Base-by-base conservation (phyloP, 805 yeast species). In the Ogataea zsoltii region DNA sequence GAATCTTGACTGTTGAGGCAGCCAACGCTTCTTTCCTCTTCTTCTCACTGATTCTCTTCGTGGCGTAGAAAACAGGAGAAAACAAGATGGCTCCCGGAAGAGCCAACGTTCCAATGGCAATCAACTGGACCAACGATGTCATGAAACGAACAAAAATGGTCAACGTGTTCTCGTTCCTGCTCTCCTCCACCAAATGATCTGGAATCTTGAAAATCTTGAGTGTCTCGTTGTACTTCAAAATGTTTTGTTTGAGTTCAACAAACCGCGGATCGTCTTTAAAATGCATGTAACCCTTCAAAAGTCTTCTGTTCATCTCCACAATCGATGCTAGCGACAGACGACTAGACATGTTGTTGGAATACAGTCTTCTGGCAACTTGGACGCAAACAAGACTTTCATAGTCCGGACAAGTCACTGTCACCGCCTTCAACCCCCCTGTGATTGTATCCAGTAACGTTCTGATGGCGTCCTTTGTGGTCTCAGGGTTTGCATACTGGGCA, bases 301-400 rank as follows among this genome's bases (percentile, higher is more conserved):
- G 75, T 54, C 97, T 72, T 62, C 99, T 77, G 60, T 91, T 92
- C 82, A 90, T 85, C 62, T 94, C 98, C 16, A 94, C 88, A 36
- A 88, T 81, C 54, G 91, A 74, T 2, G 95, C 86, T 44, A 91
- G 71, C 0, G 97, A 95, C 47, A 92, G 67, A 45, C 79, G 73
- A 30, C 82, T 78, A 14, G 84, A 80, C 41, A 85, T 73, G 54
- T 88, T 88, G 35, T 87, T 82, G 1, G 88, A 82, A 62, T 94
- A 94, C 35, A 92, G 72, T 59, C 99, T 76, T 67, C 97, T 77
- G 33, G 96, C 96, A 7, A 96, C 94, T 65, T 90, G 97, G 31
- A 90, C 83, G 14, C 87, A 88, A 79, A 88, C 85, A 47, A 90
- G 69, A 13, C 96, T 89, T 54, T 91, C 97, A 67, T 82, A 90